Evolutionary conservation across 208 protist genomes (phyloP).

Genomic region (Leishmania gerbilli): DNA sequence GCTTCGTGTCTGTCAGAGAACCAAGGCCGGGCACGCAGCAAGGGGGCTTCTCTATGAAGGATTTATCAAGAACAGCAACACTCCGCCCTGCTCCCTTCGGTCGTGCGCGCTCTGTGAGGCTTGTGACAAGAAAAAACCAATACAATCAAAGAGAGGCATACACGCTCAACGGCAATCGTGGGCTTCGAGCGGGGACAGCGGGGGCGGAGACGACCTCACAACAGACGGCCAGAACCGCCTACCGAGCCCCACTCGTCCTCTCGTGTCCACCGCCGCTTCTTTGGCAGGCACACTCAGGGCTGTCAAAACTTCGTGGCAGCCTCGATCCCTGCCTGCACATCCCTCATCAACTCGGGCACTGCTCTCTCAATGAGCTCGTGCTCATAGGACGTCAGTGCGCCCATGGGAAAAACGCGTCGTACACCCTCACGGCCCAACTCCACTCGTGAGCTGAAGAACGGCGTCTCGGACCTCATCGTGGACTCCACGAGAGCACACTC

Average conservation of each 20-base stretch:
- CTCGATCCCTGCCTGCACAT: conserved; percentile 80
- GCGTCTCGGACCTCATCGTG: conserved; percentile 55
- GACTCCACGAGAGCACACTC: conserved; percentile 86
- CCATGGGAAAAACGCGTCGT: conserved; percentile 63
- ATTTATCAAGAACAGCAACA: not conserved
- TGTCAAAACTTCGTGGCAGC: conserved; percentile 19
- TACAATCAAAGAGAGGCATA: not conserved
- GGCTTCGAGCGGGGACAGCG: not conserved
- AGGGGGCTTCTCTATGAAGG: not conserved
- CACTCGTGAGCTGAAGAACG: conserved; percentile 88
- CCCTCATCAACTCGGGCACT: conserved; percentile 70
- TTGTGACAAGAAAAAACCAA: not conserved
- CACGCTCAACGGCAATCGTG: not conserved
- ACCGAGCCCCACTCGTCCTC: not conserved
- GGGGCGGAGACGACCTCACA: not conserved
- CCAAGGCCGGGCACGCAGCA: not conserved
- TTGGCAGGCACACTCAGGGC: conserved; percentile 3
- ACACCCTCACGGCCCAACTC: conserved; percentile 84
- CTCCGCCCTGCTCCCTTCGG: not conserved
- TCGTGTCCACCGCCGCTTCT: not conserved
- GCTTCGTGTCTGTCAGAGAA: not conserved
- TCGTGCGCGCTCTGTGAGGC: not conserved
- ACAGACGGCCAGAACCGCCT: not conserved
- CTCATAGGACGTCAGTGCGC: conserved; percentile 61
- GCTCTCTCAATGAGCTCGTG: conserved; percentile 74